Conservation (phyloP, 2,329 filamentous ascomycete genomes). For the Aspergillus fructus region DNA sequence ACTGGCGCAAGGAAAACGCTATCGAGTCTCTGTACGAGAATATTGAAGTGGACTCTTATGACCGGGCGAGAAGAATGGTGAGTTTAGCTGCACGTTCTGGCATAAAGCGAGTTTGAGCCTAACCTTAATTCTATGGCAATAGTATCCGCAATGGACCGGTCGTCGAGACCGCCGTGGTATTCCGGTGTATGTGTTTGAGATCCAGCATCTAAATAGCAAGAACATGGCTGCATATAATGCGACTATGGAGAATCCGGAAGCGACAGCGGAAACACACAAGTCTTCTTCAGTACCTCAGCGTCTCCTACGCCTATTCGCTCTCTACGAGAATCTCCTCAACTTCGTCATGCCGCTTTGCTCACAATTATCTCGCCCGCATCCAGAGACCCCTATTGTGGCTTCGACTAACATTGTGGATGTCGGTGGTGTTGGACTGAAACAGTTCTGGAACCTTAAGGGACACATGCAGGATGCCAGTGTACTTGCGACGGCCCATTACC, state of each 20-base stretch:
- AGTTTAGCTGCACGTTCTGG: constrained; percentile 22
- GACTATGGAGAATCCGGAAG: constrained; percentile 43
- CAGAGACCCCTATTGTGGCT: constrained; percentile 83
- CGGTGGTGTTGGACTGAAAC: constrained; percentile 79
- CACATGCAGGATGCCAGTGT: constrained; percentile 93
- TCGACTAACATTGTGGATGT: constrained; percentile 96
- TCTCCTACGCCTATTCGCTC: constrained; percentile 80
- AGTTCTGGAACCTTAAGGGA: constrained; percentile 91
- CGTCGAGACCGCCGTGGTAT: constrained; percentile 87
- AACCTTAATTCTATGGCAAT: constrained; percentile 5
- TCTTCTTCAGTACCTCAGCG: constrained; percentile 61
- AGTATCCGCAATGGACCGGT: constrained; percentile 96
- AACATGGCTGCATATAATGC: constrained; percentile 73
- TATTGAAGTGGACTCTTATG: constrained; percentile 82
- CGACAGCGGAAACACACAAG: constrained; percentile 60
- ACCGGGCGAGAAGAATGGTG: constrained; percentile 72
- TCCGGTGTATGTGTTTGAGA: constrained; percentile 87
- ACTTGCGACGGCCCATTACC: constrained; percentile 89
- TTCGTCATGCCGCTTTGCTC: constrained; percentile 86
- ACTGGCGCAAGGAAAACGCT: constrained; percentile 78
- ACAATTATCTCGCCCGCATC: constrained; percentile 69
- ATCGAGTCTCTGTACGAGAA: constrained; percentile 79
- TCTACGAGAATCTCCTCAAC: constrained; percentile 88
- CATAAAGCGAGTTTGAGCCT: background rate
- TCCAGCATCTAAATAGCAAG: constrained; percentile 78